Base-by-base conservation (phyloP, 768 basidiomycete species). In the Suillus discolor region DNA sequence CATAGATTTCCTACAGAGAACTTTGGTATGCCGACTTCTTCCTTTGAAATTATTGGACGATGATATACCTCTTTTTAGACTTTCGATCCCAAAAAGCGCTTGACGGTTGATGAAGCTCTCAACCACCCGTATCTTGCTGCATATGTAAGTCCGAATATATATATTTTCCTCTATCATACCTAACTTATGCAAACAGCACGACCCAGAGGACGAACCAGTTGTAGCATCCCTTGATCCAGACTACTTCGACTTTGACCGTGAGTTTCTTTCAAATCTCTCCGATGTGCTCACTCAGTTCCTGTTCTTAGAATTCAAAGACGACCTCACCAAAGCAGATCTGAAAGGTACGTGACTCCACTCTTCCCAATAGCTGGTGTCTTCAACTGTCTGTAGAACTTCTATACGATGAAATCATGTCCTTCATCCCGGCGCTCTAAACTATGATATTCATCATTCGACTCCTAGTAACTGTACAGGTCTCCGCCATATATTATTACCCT, bases 211-310 rank as follows among this genome's bases (percentile, higher is more conserved):
- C 73, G 96, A 97, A 73, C 96, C 96, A 2, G 81, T 81, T 36
- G 89, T 91, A n/a, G 82, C 86, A 49, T 89, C 92, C 12, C 84
- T 97, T 54, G 89, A 89, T 72, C 87, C 93, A 0, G 84, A 86
- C 54, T 97, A 96, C 78, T 97, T 97, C 77, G 91, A 94, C 70
- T 97, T 96, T 72, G 95, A 97, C 75, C 81, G 88, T 91, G 73
- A 76, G 89, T 77, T 25, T 11, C 49, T 45, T 57, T 51, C 44
- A 34, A 47, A 45, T 39, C 23, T 49, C 34, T 60, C 61, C 8
- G 15, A 44, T 16, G 16, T 31, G 15, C 63, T 61, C 36, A 51
- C 65, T 47, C 70, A 65, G 62, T 4, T 63, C 49, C 61, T 62
- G 64, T 25, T n/a, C 31, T 12, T 69, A 89, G 85, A 87, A 66